Evolutionary conservation across 1,139 yeast species (phyloP), one percentile per base, ranked within the genome.

Genomic region (Candida freyschussii): DNA sequence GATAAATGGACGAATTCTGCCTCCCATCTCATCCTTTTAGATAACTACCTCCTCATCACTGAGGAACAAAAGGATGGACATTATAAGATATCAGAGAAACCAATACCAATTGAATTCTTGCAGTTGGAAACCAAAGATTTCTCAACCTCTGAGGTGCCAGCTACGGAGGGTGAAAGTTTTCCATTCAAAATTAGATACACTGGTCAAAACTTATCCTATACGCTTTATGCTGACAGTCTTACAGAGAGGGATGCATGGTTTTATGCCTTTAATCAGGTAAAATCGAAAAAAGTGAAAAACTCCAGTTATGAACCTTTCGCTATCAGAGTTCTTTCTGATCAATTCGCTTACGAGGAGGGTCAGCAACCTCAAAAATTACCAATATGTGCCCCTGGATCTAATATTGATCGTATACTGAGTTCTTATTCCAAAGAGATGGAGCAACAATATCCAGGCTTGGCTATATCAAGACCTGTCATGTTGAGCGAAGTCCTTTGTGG

Each of bases 11-110:
- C 71, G 36, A 78, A 67, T 36, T 65, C 72, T 33, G 65, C 56
- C 42, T 65, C 66, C 1, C 49, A 52, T 13, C 49, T 83, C 22
- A 74, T 85, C 17, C 58, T 85, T 24, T 60, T 86, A 34, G 95
- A 86, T 52, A 83, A 86, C 49, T 84, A 67, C 47, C 57, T 86
- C 28, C 60, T 86, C 16, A 67, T 86, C 7, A 76, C 91, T 3
- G 93, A 84, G 18, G 43, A 42, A 26, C 38, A 41, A 16, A 44
- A 43, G 17, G 56, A 48, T 23, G 53, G 48, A 18, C 50, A 39
- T 40, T 57, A 68, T 41, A 69, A 67, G 43, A 68, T 78, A 0
- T 52, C 63, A 5, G 85, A 78, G 45, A 63, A 64, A 20, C 83
- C 85, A 1, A 73, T 78, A 8, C 81, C 83, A 0, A 62, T 75